A percentile compares a stretch with the other conserved stretches of the same genome.
Evolutionary conservation across 1,284 basidiomycete species (phyloP).

Genomic region (Xerocomus amazonicus): DNA sequence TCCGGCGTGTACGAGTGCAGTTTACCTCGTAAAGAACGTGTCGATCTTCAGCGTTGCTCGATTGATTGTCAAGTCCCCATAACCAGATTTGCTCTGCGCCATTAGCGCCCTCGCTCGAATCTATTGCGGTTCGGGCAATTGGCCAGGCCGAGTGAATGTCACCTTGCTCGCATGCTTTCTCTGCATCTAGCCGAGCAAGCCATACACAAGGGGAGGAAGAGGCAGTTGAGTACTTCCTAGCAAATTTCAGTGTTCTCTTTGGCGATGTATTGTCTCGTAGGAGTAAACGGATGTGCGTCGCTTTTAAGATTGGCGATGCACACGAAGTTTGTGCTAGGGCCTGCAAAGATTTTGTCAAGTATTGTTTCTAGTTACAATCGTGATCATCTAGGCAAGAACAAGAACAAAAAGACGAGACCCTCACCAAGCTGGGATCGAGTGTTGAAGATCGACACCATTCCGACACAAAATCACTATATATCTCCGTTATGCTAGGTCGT

Average conservation of each 20-base stretch:
- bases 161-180: conserved; percentile 33
- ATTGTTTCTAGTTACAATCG: conserved; percentile 39
- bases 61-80: conserved; percentile 43
- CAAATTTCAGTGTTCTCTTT: conserved; percentile 39
- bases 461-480: conserved; percentile 56
- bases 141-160: conserved; percentile 37
- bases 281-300: conserved; percentile 48
- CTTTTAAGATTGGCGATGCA: conserved; percentile 40
- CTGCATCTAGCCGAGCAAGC: conserved; percentile 50
- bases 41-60: conserved; percentile 21
- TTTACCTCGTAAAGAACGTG: conserved; percentile 40
- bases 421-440: conserved; percentile 54
- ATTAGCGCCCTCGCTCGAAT: conserved; percentile 21
- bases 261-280: conserved; percentile 30
- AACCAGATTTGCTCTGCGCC: conserved; percentile 44
- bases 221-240: conserved; percentile 41
- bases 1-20: conserved; percentile 2
- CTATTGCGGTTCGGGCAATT: conserved; percentile 40
- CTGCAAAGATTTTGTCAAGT: conserved; percentile 52
- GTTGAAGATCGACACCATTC: conserved; percentile 48
- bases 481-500: conserved; percentile 38
- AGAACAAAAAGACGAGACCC: conserved; percentile 20
- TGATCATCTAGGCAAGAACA: conserved; percentile 1
- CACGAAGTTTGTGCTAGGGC: conserved; percentile 37
- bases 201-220: conserved; percentile 43